A percentile compares a stretch with the other conserved stretches of the same genome.
Conservation (phyloP, 768 basidiomycete genomes). For the Boletus reticulatus region DNA sequence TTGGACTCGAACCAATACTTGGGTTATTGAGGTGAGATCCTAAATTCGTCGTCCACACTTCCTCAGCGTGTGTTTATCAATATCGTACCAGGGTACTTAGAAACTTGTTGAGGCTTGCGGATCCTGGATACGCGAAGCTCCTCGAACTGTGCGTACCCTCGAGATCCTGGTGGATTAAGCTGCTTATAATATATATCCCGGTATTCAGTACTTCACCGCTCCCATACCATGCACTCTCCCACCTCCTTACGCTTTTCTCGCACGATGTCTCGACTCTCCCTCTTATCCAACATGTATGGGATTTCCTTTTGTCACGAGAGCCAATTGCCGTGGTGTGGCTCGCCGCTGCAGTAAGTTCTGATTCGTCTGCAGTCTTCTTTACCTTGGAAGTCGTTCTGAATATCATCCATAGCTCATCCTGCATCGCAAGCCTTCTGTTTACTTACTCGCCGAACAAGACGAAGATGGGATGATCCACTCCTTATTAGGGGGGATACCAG, state of each 20-base stretch:
- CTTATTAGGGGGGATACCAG: slow-evolving; percentile 61
- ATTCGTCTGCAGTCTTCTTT: background rate
- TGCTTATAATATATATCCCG: background rate
- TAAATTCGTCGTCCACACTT: background rate
- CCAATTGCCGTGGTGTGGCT: slow-evolving; percentile 83
- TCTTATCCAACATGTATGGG: slow-evolving; percentile 89
- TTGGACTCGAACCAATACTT: slow-evolving; percentile 78
- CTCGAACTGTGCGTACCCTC: slow-evolving; percentile 56
- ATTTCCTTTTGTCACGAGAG: slow-evolving; percentile 81
- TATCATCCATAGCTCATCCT: slow-evolving; percentile 58
- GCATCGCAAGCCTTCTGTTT: slow-evolving; percentile 65
- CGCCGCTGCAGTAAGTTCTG: slow-evolving; percentile 59
- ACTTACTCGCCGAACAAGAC: slow-evolving; percentile 58
- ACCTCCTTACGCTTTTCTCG: slow-evolving; percentile 87
- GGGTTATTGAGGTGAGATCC: slow-evolving; percentile 64
- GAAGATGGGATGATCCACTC: slow-evolving; percentile 86
- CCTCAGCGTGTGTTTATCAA: background rate
- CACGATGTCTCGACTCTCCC: slow-evolving; percentile 90
- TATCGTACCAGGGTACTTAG: slow-evolving; percentile 56
- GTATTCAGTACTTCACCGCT: slow-evolving; percentile 62
- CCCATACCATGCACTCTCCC: slow-evolving; percentile 88
- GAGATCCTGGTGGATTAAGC: background rate
- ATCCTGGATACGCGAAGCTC: slow-evolving; percentile 64
- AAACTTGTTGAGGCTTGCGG: slow-evolving; percentile 68
- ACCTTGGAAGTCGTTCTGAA: background rate